phyloP scores from a whole-genome alignment of 805 yeast species.

The Torulaspora delbrueckii region DNA sequence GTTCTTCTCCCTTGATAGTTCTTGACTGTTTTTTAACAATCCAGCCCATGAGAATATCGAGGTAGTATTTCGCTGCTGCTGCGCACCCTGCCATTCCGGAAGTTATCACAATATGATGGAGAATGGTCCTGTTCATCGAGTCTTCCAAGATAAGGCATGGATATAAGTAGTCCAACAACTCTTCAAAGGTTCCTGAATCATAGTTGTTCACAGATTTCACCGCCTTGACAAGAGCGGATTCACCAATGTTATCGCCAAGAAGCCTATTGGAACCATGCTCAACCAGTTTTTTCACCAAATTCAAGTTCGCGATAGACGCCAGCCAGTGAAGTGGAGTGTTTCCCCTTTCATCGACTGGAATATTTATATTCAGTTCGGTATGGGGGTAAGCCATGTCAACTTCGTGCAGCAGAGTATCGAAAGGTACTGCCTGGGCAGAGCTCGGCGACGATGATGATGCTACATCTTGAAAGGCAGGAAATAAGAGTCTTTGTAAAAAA shows the following conservation, averaged over 20 bases:
- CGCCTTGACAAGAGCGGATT: constrained; percentile 79
- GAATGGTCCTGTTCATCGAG: constrained; percentile 66
- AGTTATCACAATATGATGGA: constrained; percentile 81
- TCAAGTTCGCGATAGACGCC: constrained; percentile 75
- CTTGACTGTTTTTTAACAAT: constrained; percentile 45
- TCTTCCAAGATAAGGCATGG: constrained; percentile 68
- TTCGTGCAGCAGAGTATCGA: constrained; percentile 24
- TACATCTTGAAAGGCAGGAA: constrained; percentile 22
- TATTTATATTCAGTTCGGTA: constrained; percentile 53
- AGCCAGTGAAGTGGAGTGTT: constrained; percentile 96
- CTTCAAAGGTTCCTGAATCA: constrained; percentile 70
- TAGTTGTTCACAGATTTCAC: constrained; percentile 69
- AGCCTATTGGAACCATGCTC: constrained; percentile 58
- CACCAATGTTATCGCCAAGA: constrained; percentile 76
- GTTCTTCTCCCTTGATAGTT: constrained; percentile 15
- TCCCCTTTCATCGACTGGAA: constrained; percentile 88
- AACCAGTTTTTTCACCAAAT: constrained; percentile 65
- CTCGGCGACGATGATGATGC: constrained; percentile 5
- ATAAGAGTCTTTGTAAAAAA: constrained; percentile 30
- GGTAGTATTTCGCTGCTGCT: constrained; percentile 66
- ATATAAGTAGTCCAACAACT: constrained; percentile 63
- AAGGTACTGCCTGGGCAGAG: constrained; percentile 12
- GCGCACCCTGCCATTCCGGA: constrained; percentile 73
- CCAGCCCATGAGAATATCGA: constrained; percentile 73
- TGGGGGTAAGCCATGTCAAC: constrained; percentile 25